A percentile compares a stretch with the other conserved stretches of the same genome.
Conservation (phyloP, 345 rosid genomes). For the Pelargonium nanum region DNA sequence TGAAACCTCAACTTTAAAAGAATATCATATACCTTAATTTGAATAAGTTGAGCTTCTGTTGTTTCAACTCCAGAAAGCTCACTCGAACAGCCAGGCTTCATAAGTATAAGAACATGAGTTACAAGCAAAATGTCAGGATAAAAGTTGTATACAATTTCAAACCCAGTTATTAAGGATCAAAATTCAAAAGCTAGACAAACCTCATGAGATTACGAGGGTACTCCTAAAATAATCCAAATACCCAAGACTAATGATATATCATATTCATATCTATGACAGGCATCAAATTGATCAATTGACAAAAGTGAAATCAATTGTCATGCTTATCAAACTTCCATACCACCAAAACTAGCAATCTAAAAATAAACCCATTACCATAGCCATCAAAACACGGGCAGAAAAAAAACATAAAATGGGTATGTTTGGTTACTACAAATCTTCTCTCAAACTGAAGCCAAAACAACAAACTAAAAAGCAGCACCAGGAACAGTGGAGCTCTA, state of each 20-base stretch:
- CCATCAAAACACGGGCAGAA: no score
- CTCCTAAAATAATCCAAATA: background rate
- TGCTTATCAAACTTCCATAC: no score
- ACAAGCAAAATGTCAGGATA: background rate
- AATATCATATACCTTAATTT: constrained; percentile 50
- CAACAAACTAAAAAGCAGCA: background rate
- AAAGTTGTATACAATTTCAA: background rate
- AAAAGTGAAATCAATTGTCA: no score
- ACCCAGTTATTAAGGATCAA: background rate
- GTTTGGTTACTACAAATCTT: no score
- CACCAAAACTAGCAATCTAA: no score
- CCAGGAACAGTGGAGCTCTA: background rate
- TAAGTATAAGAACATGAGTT: constrained; percentile 8
- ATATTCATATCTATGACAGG: no score
- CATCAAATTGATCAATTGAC: no score
- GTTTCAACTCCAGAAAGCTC: constrained; percentile 60
- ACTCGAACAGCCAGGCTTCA: constrained; percentile 90
- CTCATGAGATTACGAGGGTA: background rate
- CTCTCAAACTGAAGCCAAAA: no score
- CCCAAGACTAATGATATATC: no score
- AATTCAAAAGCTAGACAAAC: background rate
- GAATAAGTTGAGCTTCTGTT: constrained; percentile 59
- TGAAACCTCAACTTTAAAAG: constrained; percentile 1
- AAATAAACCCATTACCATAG: no score
- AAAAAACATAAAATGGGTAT: no score